Evolutionary conservation across 768 basidiomycete species (phyloP).

Genomic region (Lentinula lateritia): DNA sequence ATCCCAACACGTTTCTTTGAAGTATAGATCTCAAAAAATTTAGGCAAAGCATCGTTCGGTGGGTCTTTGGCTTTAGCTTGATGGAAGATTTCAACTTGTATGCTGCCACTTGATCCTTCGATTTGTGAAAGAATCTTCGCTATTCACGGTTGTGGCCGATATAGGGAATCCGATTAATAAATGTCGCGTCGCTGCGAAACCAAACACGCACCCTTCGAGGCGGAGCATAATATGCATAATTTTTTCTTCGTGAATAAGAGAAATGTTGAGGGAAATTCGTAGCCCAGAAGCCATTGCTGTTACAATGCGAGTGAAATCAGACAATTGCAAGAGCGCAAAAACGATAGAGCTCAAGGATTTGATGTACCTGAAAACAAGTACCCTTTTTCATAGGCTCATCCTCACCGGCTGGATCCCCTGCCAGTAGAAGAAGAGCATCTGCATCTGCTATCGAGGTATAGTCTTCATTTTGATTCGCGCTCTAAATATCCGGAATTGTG

Average conservation of each 20-base stretch:
- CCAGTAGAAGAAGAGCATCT: constrained; percentile 65
- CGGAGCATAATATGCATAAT: constrained; percentile 77
- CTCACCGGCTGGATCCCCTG: constrained; percentile 77
- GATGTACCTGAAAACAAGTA: constrained; percentile 80
- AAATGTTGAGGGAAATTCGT: constrained; percentile 94
- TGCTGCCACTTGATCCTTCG: constrained; percentile 43
- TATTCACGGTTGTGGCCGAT: constrained; percentile 22
- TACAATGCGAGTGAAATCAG: constrained; percentile 11
- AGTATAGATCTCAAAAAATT: constrained; percentile 59
- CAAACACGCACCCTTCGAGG: constrained; percentile 68
- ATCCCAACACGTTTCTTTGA: constrained; percentile 63
- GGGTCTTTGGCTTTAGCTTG: constrained; percentile 80
- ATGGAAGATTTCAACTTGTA: constrained; percentile 72
- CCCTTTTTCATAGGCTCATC: constrained; percentile 91
- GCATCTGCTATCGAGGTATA: constrained; percentile 60
- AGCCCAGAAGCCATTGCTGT: constrained; percentile 95
- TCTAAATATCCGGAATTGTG: constrained; percentile 30
- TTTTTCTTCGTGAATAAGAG: constrained; percentile 77
- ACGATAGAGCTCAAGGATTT: neutral
- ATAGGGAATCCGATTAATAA: constrained; percentile 7
- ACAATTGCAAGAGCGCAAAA: constrained; percentile 8
- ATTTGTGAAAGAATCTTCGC: constrained; percentile 86
- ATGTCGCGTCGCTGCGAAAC: constrained; percentile 1
- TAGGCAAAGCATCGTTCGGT: constrained; percentile 66
- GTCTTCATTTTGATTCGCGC: constrained; percentile 64